Base-by-base conservation (phyloP, 805 yeast genomes). In the Yamadazyma takamatsuzukensis region DNA sequence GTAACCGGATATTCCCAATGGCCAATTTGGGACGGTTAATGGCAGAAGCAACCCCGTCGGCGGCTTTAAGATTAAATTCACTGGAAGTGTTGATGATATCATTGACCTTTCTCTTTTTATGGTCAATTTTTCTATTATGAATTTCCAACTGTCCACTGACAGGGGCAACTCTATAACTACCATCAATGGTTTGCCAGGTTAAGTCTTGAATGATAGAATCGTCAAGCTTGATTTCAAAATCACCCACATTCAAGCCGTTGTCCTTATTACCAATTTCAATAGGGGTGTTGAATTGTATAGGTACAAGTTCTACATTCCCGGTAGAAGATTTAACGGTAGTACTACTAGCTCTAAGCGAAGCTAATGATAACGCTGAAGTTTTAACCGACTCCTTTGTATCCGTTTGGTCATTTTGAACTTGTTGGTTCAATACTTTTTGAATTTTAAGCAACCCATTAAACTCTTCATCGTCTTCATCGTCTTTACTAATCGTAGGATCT, bases 1-100 rank as follows among this genome's bases (percentile, higher is more conserved):
- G 83, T 16, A 93, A 64, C 40, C 83, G 73, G 27, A 93, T 78
- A 53, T 89, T 96, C 23, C 99, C 99, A 37, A 93, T 85, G 12
- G 87, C 83, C 30, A 83, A 60, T 21, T 82, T 61, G 12, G 62
- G 26, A 5, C 13, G 9, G 21, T 10, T 28, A 5, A 28, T 6
- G 11, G 25, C 5, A 19, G 21, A 19, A 19, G 7, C 7, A 8
- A 8, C 10, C n/a, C 14, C 15, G 27, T 43, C 40, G n/a, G 48
- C 34, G 22, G 47, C 48, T 32, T 55, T 58, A 32, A 61, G 50
- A 0, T 60, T 48, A 40, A 61, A 61, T 30, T 51, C 49, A 10
- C 64, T 56, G 4, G 56, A 39, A 7, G 59, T 44, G 32, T 56
- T 61, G 14, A 61, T 43, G 27, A 50, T 50, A 32, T 61, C 67